Evolutionary conservation across 2,329 filamentous ascomycete genomes (phyloP).

Genomic region (Hypoxylon sp.): DNA sequence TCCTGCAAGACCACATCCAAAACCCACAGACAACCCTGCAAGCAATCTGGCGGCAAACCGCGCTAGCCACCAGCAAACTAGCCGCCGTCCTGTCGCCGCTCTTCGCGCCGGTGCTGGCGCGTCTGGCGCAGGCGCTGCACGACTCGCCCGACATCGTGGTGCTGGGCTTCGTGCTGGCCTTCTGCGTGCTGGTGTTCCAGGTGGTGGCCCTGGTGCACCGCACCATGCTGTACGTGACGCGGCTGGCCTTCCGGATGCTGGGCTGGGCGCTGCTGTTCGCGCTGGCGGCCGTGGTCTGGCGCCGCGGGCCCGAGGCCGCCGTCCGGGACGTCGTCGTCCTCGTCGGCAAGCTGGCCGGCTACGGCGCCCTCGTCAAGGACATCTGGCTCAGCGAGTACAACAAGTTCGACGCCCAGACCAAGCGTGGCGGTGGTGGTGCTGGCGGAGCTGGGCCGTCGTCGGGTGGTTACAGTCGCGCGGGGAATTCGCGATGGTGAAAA

Average conservation of each 20-base stretch:
- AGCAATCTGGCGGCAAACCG: constrained; percentile 48
- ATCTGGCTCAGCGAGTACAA: constrained; percentile 67
- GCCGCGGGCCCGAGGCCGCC: constrained; percentile 72
- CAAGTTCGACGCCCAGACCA: constrained; percentile 61
- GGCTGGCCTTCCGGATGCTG: constrained; percentile 67
- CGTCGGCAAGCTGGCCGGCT: constrained; percentile 55
- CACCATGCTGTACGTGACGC: constrained; percentile 78
- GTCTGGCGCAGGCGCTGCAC: constrained; percentile 47
- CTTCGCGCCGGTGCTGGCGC: constrained; percentile 55
- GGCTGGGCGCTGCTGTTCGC: constrained; percentile 70
- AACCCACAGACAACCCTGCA: constrained; percentile 57
- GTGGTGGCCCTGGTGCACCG: constrained; percentile 76
- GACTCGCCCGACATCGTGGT: constrained; percentile 55
- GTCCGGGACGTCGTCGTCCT: constrained; percentile 63
- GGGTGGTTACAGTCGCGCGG: constrained; percentile 25
- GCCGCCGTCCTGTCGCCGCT: constrained; percentile 51
- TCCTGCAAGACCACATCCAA: constrained; percentile 56
- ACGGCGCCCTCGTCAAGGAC: constrained; percentile 58
- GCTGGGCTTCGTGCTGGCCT: constrained; percentile 58
- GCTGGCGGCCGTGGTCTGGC: constrained; percentile 65
- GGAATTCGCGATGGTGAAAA: constrained; percentile 25
- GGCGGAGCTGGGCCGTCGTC: constrained; percentile 23
- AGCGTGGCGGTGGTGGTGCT: constrained; percentile 36
- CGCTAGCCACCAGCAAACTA: constrained; percentile 40
- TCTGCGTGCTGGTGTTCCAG: constrained; percentile 69